Percentiles rank a stretch among this genome's conserved stretches.
These are phyloP conservation scores for Cytospora schulzeri DNA, from an alignment of 2,329 filamentous ascomycete species.

Conservation along the genomic window DNA sequence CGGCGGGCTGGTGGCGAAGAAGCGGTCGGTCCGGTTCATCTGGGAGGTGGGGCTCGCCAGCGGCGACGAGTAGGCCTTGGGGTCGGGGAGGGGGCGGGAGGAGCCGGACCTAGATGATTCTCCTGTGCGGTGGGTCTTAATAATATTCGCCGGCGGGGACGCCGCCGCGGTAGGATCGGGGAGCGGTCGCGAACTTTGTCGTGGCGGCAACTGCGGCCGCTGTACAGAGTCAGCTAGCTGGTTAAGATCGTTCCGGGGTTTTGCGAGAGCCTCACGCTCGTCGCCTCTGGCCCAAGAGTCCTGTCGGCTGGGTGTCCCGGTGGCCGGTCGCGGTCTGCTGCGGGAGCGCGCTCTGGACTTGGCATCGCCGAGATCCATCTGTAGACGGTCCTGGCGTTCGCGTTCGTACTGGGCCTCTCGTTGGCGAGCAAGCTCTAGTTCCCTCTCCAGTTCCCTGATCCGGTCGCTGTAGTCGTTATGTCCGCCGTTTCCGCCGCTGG, in stretches of 20 bases:
- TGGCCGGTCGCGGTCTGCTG: conserved; percentile 41
- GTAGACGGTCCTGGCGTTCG: conserved; percentile 55
- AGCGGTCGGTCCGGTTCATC: conserved; percentile 58
- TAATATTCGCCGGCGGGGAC: conserved; percentile 34
- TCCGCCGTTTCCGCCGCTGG: conserved; percentile 43
- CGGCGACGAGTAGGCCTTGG: conserved; percentile 39
- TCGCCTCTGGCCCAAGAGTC: conserved; percentile 63
- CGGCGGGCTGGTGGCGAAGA: conserved; percentile 56
- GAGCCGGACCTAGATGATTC: conserved; percentile 36
- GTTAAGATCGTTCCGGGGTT: conserved; percentile 51
- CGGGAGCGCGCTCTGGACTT: conserved; percentile 44
- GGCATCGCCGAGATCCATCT: conserved; percentile 34
- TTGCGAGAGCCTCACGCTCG: conserved; percentile 60
- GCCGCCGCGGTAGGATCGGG: conserved; percentile 42
- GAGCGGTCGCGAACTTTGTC: conserved; percentile 42
- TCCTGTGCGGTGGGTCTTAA: conserved; percentile 39
- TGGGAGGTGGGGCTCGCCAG: conserved; percentile 30
- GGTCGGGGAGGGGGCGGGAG: conserved; percentile 58
- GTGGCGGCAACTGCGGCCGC: conserved; percentile 33
- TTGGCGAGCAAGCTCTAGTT: conserved; percentile 64
- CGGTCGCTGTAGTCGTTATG: conserved; percentile 61
- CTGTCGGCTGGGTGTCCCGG: conserved; percentile 51
- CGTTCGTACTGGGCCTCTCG: conserved; percentile 65
- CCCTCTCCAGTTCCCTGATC: conserved; percentile 77
- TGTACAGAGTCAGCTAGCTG: conserved; percentile 33